Percentiles rank a stretch among this genome's conserved stretches.
phyloP scores from a whole-genome alignment of 768 basidiomycete species.

The Serendipita sp. region DNA sequence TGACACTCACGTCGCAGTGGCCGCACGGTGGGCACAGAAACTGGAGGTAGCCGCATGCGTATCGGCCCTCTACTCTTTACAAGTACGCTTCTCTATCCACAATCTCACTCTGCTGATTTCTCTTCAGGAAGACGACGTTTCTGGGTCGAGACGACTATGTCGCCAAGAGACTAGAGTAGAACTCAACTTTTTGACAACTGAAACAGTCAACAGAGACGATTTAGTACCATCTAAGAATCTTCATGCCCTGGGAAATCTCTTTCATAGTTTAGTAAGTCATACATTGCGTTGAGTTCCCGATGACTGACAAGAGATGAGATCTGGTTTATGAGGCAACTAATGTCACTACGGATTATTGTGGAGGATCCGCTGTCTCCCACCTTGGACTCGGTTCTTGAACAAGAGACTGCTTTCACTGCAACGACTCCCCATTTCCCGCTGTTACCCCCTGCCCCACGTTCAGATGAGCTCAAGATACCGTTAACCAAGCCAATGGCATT shows the following conservation, averaged over 20 bases:
- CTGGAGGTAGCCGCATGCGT: constrained; percentile 65
- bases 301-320: constrained; percentile 30
- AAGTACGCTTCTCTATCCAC: constrained; percentile 27
- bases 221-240: constrained; percentile 64
- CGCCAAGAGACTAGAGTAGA: constrained; percentile 72
- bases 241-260: constrained; percentile 57
- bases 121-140: constrained; percentile 25
- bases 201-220: constrained; percentile 40
- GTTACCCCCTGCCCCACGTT: constrained; percentile 22
- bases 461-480: constrained; percentile 49
- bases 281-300: background rate
- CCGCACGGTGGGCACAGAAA: constrained; percentile 60
- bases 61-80: constrained; percentile 39
- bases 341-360: constrained; percentile 43
- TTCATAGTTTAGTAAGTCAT: constrained; percentile 66
- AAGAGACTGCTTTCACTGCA: constrained; percentile 30
- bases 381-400: constrained; percentile 35
- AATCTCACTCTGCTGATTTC: background rate
- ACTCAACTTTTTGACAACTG: constrained; percentile 43
- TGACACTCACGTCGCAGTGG: constrained; percentile 31
- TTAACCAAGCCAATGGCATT: constrained; percentile 79
- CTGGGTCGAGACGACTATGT: constrained; percentile 35
- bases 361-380: constrained; percentile 37
- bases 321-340: constrained; percentile 71
- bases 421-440: constrained; percentile 33